Base-by-base conservation (phyloP, 2,329 filamentous ascomycete species). In the Pseudogymnoascus sp. region DNA sequence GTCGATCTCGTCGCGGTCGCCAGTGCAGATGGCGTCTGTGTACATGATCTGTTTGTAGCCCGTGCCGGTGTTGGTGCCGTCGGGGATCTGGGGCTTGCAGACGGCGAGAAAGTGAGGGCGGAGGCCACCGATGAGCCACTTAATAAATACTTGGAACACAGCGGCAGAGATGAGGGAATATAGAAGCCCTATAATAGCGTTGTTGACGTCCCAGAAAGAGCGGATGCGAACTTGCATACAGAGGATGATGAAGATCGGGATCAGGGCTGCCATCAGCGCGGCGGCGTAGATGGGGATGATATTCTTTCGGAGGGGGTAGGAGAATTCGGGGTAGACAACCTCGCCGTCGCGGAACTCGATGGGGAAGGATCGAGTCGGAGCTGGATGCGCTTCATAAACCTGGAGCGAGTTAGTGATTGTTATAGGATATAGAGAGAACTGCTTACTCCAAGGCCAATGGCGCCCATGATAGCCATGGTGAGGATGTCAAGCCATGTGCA, bases 111-210 rank as follows among this genome's bases (percentile, higher is more conserved):
- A 91, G 73, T 90, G 85, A 0, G 88, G 88, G n/a, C 87, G 82
- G 19, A 88, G 77, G 13, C 88, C 88, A 13, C 88, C 88, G 66
- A 91, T 89, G 44, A 91, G 81, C 82, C 83, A 88, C 75, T 91
- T 91, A 72, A 91, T 70, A 70, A 90, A 87, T 67, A 91, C 88
- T 70, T 91, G 88, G 77, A 91, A 90, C 60, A 91, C 83, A n/a
- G 87, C 85, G 3, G 86, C 86, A 5, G 81, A 79, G 75, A 90
- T 88, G 66, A 90, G 80, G 0, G 83, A 80, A 77, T 91, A 91
- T 0, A 90, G 75, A 0, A 91, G 81, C 13, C 88, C 88, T 59
- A 90, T 80, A 59, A 86, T 77, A 50, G 83, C 88, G 71, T 91
- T 91, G 77, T 90, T 90, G 70, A 85, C 77, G 63, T 88, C 85